phyloP scores from a whole-genome alignment of 2,329 filamentous ascomycete species.

The Fusarium citri region DNA sequence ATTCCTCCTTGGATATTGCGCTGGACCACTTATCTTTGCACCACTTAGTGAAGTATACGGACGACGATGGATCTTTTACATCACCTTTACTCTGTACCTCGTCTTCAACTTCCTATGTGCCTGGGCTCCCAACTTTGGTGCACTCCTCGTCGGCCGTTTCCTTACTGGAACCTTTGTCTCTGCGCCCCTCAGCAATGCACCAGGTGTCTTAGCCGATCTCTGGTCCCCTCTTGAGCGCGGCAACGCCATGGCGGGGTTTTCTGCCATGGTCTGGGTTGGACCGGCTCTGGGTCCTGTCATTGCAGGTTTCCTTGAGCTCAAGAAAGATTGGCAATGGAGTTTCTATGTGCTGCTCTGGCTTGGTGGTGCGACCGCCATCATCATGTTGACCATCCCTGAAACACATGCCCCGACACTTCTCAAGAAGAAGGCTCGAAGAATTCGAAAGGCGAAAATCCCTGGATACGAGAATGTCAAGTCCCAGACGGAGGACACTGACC shows the following conservation, averaged over 20 bases:
- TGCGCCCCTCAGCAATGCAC: slow-evolving; percentile 83
- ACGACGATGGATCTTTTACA: slow-evolving; percentile 66
- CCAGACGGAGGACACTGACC: slow-evolving; percentile 20
- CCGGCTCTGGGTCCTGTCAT: slow-evolving; percentile 64
- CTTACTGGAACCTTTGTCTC: slow-evolving; percentile 85
- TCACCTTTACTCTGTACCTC: slow-evolving; percentile 72
- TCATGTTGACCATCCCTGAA: slow-evolving; percentile 84
- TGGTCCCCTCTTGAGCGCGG: slow-evolving; percentile 83
- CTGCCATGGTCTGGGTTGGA: slow-evolving; percentile 79
- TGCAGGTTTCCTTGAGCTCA: slow-evolving; percentile 78
- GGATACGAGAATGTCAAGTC: slow-evolving; percentile 32
- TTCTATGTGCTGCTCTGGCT: slow-evolving; percentile 64
- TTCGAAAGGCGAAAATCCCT: slow-evolving; percentile 30
- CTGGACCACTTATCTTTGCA: slow-evolving; percentile 80
- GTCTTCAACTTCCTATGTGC: slow-evolving; percentile 82
- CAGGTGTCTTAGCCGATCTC: slow-evolving; percentile 81
- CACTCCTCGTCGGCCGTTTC: slow-evolving; percentile 77
- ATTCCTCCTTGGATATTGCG: slow-evolving; percentile 56
- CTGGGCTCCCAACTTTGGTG: slow-evolving; percentile 76
- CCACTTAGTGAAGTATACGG: slow-evolving; percentile 80
- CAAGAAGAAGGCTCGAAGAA: slow-evolving; percentile 26
- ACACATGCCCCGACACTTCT: slow-evolving; percentile 85
- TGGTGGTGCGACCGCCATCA: slow-evolving; percentile 83
- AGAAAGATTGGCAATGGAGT: slow-evolving; percentile 69
- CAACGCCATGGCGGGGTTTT: slow-evolving; percentile 84